Conservation (phyloP, 2,329 filamentous ascomycete species). For the Macrophomina tecta region DNA sequence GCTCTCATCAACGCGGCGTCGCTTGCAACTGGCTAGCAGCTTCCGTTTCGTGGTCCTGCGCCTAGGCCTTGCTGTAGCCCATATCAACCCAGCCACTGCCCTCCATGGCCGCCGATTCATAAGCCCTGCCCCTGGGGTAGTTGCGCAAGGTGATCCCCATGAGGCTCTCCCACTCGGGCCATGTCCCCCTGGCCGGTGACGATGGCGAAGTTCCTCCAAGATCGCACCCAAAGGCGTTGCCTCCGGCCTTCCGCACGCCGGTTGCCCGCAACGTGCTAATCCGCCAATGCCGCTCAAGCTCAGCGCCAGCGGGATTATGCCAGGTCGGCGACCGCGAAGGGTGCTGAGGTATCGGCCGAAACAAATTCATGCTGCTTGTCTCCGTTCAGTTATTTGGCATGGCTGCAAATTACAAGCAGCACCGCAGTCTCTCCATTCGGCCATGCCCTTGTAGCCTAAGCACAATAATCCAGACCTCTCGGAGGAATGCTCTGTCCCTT, state of each 20-base stretch:
- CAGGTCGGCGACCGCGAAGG: neutral
- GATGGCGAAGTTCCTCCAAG: neutral
- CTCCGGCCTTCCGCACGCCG: neutral
- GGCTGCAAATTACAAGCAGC: neutral
- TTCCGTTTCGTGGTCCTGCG: neutral
- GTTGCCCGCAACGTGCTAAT: neutral
- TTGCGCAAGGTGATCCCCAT: constrained; percentile 3
- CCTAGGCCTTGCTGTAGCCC: neutral
- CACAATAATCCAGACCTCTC: neutral
- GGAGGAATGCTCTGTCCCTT: neutral
- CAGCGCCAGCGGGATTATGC: neutral
- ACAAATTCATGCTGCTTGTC: constrained; percentile 2
- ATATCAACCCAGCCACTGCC: neutral
- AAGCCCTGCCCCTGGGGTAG: neutral
- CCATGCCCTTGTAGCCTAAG: neutral
- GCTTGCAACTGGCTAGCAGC: constrained; percentile 9
- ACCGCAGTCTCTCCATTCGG: constrained; percentile 10
- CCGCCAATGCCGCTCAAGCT: neutral
- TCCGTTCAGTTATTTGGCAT: neutral
- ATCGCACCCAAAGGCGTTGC: neutral
- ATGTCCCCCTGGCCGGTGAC: neutral
- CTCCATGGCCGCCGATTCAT: neutral
- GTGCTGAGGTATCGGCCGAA: constrained; percentile 3
- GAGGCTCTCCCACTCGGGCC: neutral
- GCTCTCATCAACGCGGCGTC: neutral